A percentile compares a stretch with the other conserved stretches of the same genome.
Conservation (phyloP, 75 land plant species). For the Pinus albicaulis region DNA sequence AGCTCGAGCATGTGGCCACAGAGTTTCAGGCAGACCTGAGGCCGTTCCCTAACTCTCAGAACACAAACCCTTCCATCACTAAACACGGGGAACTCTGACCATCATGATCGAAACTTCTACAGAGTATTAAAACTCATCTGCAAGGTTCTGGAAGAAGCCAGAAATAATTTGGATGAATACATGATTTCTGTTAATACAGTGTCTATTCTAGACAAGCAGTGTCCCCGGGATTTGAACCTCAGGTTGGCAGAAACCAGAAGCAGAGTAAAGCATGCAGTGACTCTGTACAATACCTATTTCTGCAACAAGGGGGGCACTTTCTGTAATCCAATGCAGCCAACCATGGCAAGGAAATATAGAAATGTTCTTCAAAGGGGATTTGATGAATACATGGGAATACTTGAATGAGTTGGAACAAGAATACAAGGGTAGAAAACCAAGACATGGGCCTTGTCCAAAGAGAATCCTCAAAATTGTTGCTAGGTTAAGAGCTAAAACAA, state of each 20-base stretch:
- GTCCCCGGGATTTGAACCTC: not conserved
- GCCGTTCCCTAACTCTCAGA: not conserved
- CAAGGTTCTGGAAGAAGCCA: conserved; percentile 10
- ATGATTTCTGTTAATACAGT: not conserved
- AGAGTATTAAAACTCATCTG: conserved; percentile 9
- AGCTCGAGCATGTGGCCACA: conserved; percentile 3
- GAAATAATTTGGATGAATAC: conserved; percentile 10
- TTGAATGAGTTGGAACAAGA: not conserved
- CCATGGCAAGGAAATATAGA: not conserved
- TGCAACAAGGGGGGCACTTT: not conserved
- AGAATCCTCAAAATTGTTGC: conserved; percentile 1
- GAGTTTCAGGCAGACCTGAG: conserved; percentile 10
- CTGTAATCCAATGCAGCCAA: not conserved
- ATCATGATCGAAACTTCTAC: conserved; percentile 7
- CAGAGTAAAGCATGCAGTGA: conserved; percentile 5
- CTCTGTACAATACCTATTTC: conserved; percentile 9
- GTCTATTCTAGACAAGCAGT: not conserved
- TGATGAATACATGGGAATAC: not conserved
- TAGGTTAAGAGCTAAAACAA: conserved; percentile 2
- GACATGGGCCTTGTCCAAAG: conserved; percentile 6
- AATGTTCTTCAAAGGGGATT: not conserved
- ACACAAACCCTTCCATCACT: conserved; percentile 1
- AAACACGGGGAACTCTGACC: not conserved
- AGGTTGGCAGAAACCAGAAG: conserved; percentile 2
- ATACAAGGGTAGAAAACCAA: not conserved